Evolutionary conservation across 2,329 filamentous ascomycete genomes (phyloP).

Genomic region (Chaetomium olivaceum): DNA sequence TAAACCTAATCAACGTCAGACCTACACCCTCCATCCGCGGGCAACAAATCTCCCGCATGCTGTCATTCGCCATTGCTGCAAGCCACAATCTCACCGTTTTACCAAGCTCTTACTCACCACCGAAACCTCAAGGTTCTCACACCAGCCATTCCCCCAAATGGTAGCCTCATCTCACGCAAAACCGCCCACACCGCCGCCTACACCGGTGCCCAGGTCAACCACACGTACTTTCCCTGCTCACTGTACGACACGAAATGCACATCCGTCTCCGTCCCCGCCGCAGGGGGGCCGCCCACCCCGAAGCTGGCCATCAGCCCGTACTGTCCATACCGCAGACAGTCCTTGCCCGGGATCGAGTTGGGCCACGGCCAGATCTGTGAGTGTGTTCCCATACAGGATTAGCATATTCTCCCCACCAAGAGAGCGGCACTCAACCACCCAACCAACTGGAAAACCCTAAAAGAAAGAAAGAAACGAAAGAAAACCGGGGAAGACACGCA

Average conservation of each 20-base stretch:
- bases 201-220: slow-evolving; percentile 15
- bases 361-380: slow-evolving; percentile 6
- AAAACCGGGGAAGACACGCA: background rate
- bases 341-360: slow-evolving; percentile 5
- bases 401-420: too few relatives aligned
- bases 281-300: slow-evolving; percentile 4
- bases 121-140: background rate
- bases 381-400: too few relatives aligned
- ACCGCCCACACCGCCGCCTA: background rate
- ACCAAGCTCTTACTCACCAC: background rate
- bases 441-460: too few relatives aligned
- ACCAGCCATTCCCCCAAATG: background rate
- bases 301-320: slow-evolving; percentile 11
- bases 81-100: background rate
- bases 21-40: background rate
- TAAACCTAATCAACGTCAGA: background rate
- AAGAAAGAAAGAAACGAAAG: background rate
- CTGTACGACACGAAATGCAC: slow-evolving; percentile 14
- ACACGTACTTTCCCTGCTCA: slow-evolving; percentile 19
- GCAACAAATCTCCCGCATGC: background rate
- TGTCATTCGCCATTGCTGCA: background rate
- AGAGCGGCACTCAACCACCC: too few relatives aligned
- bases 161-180: background rate
- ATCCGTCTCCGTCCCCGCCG: background rate
- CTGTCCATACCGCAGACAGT: slow-evolving; percentile 13